Evolutionary conservation across 495 filamentous ascomycete genomes (phyloP), one percentile per base, ranked within the genome.

Genomic region (Xylaria scruposa): DNA sequence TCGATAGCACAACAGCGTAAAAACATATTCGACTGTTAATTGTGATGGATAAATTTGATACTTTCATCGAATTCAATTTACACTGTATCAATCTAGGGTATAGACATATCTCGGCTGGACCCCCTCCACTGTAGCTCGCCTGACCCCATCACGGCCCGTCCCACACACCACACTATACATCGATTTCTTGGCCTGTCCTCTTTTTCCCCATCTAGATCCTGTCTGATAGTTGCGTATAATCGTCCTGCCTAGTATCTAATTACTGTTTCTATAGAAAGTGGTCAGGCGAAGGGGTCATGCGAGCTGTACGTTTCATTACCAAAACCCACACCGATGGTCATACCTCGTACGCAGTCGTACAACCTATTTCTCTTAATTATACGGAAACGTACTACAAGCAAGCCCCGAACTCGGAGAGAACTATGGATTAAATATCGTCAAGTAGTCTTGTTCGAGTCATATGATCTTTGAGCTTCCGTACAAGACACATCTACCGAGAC

Each of bases 61-160:
- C 59, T 62, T 33, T 42, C 38, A 5, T 21, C 33, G n/a, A 1
- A 0, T 3, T 33, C 7, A 62, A 62, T 29, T 29, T 26, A 26
- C 59, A 62, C 59, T 62, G 59, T 62, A 19, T 44, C 1, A 44
- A 62, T n/a, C 29, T n/a, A 26, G 21, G 56, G 56, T 36, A 59
- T 24, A 36, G 9, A 12, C 38, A 42, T 19, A 19, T 38, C 12
- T 42, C n/a, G 59, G 29, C 44, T 62, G 21, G 21, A 19, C 59
- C 29, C 36, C 58, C 33, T 21, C 21, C 19, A 24, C 59, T 19
- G 10, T 62, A 42, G 59, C 59, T 62, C 59, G 59, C 59, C 59
- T 62, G 59, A 62, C 59, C 59, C 59, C 59, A 12, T 62, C 36
- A 62, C 59, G 59, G 29, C 59, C 59, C 59, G 38, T 62, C 38